Evolutionary conservation across 208 protist species (phyloP).

Genomic region (Histomonas meleagridis): DNA sequence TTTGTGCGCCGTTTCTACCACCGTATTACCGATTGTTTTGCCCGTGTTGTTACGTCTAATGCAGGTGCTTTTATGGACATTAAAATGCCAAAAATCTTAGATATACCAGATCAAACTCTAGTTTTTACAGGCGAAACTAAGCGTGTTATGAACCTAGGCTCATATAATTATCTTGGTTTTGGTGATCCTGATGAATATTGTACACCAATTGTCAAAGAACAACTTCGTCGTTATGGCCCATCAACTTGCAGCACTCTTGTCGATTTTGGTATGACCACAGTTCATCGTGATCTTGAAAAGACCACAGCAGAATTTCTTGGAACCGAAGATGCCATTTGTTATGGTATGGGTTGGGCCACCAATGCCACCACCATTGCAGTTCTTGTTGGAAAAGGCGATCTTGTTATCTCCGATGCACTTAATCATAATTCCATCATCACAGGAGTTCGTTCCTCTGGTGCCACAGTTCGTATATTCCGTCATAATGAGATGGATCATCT

Average conservation of each 20-base stretch:
- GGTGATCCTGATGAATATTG: conserved; percentile 48
- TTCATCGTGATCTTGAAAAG: conserved; percentile 49
- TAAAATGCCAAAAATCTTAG: background rate
- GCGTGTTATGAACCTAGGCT: conserved; percentile 52
- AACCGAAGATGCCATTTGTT: conserved; percentile 38
- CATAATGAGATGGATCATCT: conserved; percentile 46
- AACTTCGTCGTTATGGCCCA: conserved; percentile 27
- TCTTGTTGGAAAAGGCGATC: conserved; percentile 40
- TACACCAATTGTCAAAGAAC: conserved; percentile 37
- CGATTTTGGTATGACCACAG: conserved; percentile 28
- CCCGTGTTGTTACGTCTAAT: conserved; percentile 46
- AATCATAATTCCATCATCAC: conserved; percentile 42
- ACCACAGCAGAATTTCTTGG: background rate
- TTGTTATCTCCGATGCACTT: conserved; percentile 43
- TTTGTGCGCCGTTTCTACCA: conserved; percentile 49
- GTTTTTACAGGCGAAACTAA: conserved; percentile 39
- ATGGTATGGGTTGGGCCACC: conserved; percentile 56
- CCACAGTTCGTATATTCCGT: conserved; percentile 46
- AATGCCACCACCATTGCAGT: conserved; percentile 53
- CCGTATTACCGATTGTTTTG: conserved; percentile 49
- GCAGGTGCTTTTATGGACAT: conserved; percentile 38
- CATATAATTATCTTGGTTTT: conserved; percentile 59
- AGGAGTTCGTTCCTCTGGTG: conserved; percentile 48
- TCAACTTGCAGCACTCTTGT: conserved; percentile 38
- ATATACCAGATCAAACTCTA: background rate